Base-by-base conservation (phyloP, 2,329 filamentous ascomycete species). In the Torrubiella hemipterigena region DNA sequence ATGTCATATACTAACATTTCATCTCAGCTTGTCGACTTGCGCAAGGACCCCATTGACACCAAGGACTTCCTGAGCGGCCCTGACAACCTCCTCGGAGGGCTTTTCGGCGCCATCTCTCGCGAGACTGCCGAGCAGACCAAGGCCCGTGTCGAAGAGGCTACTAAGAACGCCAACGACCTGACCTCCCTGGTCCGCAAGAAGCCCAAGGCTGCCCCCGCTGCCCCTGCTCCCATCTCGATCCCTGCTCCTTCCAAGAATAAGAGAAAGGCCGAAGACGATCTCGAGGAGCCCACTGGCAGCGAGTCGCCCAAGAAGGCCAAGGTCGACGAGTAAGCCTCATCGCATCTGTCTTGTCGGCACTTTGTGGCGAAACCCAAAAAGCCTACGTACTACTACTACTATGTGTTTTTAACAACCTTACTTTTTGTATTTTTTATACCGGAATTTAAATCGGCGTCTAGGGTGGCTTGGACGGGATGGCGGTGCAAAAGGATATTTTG, bases 171-270 rank as follows among this genome's bases (percentile, higher is more conserved):
- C 6, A 85, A 70, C 12, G 82, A 91, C 48, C 59, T 93, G 11
- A 73, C 70, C 0, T 70, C 76, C n/a, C 61, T 89, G 27, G 77
- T 89, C 26, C 75, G 79, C 44, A 87, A 78, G 48, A 75, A 73
- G 54, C 44, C 50, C 38, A 61, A 63, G 47, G 30, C 34, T 6
- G 52, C 48, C 28, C 44, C 48, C 7, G 42, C 35, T 18, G 14
- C 27, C 2, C 26, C 40, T 4, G 36, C 38, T 5, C 27, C 34
- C 12, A 22, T 41, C 13, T 24, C 38, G 8, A 20, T 36, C 5
- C 32, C 51, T 15, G 42, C 40, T 7, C 38, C 48, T 27, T 37
- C 46, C 14, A 42, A 48, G 32, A 37, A 48, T 28, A 42, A 49
- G 27, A 31, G 43, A 6, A 47, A 46, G 34, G 41, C 46, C 17